Conservation (phyloP, 2,329 filamentous ascomycete genomes). For the Neocatenulostroma microsporum region DNA sequence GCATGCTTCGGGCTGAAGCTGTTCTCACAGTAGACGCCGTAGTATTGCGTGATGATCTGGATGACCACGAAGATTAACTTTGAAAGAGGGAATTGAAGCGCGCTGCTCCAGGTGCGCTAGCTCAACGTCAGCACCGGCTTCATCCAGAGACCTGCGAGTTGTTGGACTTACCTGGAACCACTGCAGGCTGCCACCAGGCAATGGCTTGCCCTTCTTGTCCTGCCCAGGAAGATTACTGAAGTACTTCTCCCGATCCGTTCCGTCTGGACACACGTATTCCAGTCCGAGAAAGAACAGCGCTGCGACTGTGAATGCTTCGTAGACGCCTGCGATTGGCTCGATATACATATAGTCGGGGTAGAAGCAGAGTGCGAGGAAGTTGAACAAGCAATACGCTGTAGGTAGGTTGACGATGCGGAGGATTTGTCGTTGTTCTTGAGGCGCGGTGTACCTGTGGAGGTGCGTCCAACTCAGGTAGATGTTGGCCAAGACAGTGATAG, state of each 20-base stretch:
- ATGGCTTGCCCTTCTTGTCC: constrained; percentile 12
- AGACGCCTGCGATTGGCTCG: constrained; percentile 11
- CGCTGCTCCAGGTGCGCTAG: constrained; percentile 11
- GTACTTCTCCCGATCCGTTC: constrained; percentile 12
- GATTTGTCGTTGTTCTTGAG: constrained; percentile 18
- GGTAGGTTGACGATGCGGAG: constrained; percentile 13
- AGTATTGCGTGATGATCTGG: constrained; percentile 16
- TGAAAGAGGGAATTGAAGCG: constrained; percentile 14
- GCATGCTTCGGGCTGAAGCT: constrained; percentile 13
- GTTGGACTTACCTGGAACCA: constrained; percentile 11
- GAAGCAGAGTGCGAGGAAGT: constrained; percentile 14
- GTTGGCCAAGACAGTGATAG: constrained; percentile 7
- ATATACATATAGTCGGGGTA: constrained; percentile 13
- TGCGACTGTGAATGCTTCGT: constrained; percentile 15
- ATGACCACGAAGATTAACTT: constrained; percentile 13
- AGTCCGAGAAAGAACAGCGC: constrained; percentile 16
- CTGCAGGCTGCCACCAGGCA: constrained; percentile 12
- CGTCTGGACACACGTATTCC: constrained; percentile 16
- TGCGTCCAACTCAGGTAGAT: constrained; percentile 10
- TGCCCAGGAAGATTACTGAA: constrained; percentile 12
- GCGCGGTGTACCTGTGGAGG: constrained; percentile 12
- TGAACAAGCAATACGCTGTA: constrained; percentile 12
- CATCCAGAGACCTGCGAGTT: too few relatives aligned
- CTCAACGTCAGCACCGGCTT: too few relatives aligned
- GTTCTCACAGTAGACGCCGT: constrained; percentile 16